Percentiles rank a stretch among this genome's conserved stretches.
phyloP scores from a whole-genome alignment of 805 yeast genomes.

The Wickerhamiella sorbophila region DNA sequence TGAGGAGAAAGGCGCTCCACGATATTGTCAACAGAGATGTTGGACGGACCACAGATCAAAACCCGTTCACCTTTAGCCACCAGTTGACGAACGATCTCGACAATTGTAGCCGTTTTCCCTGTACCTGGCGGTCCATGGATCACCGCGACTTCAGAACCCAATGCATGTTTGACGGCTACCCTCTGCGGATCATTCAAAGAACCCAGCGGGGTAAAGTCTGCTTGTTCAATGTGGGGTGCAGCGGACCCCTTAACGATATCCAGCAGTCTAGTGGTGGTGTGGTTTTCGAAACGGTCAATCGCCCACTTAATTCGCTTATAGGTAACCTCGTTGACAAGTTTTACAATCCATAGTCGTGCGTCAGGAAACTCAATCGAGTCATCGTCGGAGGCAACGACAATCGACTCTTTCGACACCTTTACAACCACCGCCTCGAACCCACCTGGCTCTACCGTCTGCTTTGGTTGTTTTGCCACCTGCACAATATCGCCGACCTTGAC shows the following conservation, averaged over 20 bases:
- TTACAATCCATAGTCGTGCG: slow-evolving; percentile 49
- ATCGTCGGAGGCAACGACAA: slow-evolving; percentile 49
- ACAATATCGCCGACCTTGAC: slow-evolving; percentile 44
- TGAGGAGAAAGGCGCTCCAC: slow-evolving; percentile 51
- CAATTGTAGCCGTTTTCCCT: slow-evolving; percentile 71
- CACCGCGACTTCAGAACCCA: slow-evolving; percentile 36
- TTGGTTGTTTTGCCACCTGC: slow-evolving; percentile 10
- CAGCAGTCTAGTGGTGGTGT: background rate
- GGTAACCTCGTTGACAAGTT: slow-evolving; percentile 32
- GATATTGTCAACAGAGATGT: slow-evolving; percentile 82
- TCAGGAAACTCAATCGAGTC: slow-evolving; percentile 36
- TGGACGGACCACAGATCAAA: slow-evolving; percentile 87
- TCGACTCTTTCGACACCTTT: slow-evolving; percentile 32
- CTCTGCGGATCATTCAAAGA: slow-evolving; percentile 54
- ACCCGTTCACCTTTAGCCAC: slow-evolving; percentile 40
- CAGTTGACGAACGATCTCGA: slow-evolving; percentile 68
- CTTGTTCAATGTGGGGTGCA: background rate
- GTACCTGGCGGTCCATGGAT: slow-evolving; percentile 85
- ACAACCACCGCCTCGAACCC: slow-evolving; percentile 44
- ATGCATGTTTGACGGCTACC: slow-evolving; percentile 53
- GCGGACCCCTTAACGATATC: slow-evolving; percentile 5
- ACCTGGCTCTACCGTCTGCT: slow-evolving; percentile 13
- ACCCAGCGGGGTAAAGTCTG: background rate
- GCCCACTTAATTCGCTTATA: slow-evolving; percentile 56
- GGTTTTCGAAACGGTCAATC: slow-evolving; percentile 39